Percentiles rank a stretch among this genome's conserved stretches.
Conservation (phyloP, 108 stramenopile species). For the Cyclotella baltica region DNA sequence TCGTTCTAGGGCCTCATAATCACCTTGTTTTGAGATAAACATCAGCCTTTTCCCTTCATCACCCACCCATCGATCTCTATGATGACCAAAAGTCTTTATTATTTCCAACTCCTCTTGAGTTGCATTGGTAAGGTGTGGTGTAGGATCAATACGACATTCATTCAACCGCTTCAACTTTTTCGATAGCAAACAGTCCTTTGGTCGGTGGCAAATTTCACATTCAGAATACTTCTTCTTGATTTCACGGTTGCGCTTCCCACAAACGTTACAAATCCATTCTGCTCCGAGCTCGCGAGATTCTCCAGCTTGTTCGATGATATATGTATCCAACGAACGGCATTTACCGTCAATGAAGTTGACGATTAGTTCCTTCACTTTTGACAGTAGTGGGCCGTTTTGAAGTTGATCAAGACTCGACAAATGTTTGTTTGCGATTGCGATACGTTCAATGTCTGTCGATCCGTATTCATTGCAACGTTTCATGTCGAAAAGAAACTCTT, state of each 20-base stretch:
- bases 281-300: neutral
- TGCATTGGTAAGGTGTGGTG: conserved; percentile 19
- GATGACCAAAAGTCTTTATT: neutral
- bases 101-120: conserved; percentile 14
- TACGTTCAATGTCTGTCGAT: conserved; percentile 6
- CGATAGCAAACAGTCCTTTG: conserved; percentile 6
- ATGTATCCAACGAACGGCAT: conserved; percentile 24
- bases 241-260: conserved; percentile 25
- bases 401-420: conserved; percentile 1
- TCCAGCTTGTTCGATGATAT: conserved; percentile 14
- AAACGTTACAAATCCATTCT: conserved; percentile 26
- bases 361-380: conserved; percentile 18
- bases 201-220: conserved; percentile 20
- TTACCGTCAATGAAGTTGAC: conserved; percentile 21
- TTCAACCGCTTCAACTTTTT: conserved; percentile 14
- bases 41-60: conserved; percentile 7
- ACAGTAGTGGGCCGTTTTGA: conserved; percentile 13
- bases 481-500: conserved; percentile 27
- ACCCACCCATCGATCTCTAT: conserved; percentile 11
- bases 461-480: conserved; percentile 24
- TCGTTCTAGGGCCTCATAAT: conserved; percentile 22
- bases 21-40: conserved; percentile 13
- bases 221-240: conserved; percentile 7
- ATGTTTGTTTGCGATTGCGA: neutral
- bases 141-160: conserved; percentile 22